Evolutionary conservation across 2,329 filamentous ascomycete genomes (phyloP), one percentile per base, ranked within the genome.

Genomic region (Epichloe bromicola): DNA sequence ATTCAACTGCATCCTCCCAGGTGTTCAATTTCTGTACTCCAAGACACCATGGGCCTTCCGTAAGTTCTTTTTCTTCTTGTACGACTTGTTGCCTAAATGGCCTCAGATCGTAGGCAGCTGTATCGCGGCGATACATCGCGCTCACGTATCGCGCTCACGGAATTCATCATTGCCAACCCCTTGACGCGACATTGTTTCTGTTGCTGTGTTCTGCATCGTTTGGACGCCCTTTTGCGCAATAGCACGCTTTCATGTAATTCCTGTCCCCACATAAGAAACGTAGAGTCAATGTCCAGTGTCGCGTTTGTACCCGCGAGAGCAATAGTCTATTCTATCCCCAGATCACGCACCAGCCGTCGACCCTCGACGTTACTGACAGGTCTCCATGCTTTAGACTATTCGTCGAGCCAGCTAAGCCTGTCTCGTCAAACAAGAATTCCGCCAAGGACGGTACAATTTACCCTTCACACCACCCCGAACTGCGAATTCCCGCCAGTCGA

Each of bases 21-120:
- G 37, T 33, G 44, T 30, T 33, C 47, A 26, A 26, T 50, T 41
- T 15, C 15, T 44, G 5, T 11, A 4, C 8, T 17, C 43, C 12
- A 39, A 23, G 17, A n/a, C 58, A 60, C 43, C 48, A 74, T 74
- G 71, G 71, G 71, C 60, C 71, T 73, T 48, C 71, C 71, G 71
- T 74, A 69, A 71, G 71, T 71, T 53, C 53, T 54, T 51, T 55
- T 54, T 54, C 51, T 55, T 11, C 44, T 30, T 36, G 15, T 36
- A 23, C 20, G 30, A 12, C 34, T 17, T n/a, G 15, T 46, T 42
- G 41, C 43, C 26, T 36, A 17, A 37, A 19, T 26, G 17, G 43
- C 30, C 44, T 36, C 19, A 17, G 20, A 30, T 42, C 4, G 15
- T 36, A 42, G 36, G 37, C 34, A 42, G 33, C 30, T 33, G 34